Percentiles rank a stretch among this genome's conserved stretches.
These are phyloP conservation scores for Tetracladium setigerum DNA, from an alignment of 495 filamentous ascomycete species.

Conservation along the genomic window DNA sequence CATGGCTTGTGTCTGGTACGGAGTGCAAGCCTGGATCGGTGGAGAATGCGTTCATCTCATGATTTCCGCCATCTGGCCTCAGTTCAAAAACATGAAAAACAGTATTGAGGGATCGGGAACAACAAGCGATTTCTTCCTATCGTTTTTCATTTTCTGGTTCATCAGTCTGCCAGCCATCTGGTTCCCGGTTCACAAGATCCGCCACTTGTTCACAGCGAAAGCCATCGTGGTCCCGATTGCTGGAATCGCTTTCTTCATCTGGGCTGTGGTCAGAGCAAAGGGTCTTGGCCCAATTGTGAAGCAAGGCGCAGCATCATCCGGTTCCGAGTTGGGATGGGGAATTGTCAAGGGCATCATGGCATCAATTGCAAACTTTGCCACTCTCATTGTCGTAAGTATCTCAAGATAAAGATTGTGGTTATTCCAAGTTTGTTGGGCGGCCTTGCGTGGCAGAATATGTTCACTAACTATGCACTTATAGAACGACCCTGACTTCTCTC, in stretches of 20 bases:
- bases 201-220: slow-evolving; percentile 91
- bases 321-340: slow-evolving; percentile 69
- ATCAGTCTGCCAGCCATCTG: slow-evolving; percentile 77
- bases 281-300: slow-evolving; percentile 81
- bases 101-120: slow-evolving; percentile 62
- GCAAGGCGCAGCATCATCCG: slow-evolving; percentile 55
- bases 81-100: slow-evolving; percentile 57
- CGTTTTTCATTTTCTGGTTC: slow-evolving; percentile 83
- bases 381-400: slow-evolving; percentile 52
- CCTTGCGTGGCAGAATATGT: too few species aligned
- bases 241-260: slow-evolving; percentile 84
- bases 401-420: too few species aligned
- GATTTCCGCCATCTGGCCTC: slow-evolving; percentile 76
- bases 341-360: slow-evolving; percentile 81
- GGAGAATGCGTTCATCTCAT: slow-evolving; percentile 75
- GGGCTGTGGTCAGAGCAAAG: slow-evolving; percentile 75
- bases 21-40: slow-evolving; percentile 81
- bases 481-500: slow-evolving; percentile 84
- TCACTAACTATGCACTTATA: too few species aligned
- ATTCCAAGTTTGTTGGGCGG: too few species aligned
- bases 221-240: slow-evolving; percentile 77
- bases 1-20: slow-evolving; percentile 86
- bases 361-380: slow-evolving; percentile 88
- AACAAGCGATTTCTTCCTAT: slow-evolving; percentile 64
- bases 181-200: slow-evolving; percentile 66